phyloP scores from a whole-genome alignment of 2,329 filamentous ascomycete species.

The Phialophora verrucosa region DNA sequence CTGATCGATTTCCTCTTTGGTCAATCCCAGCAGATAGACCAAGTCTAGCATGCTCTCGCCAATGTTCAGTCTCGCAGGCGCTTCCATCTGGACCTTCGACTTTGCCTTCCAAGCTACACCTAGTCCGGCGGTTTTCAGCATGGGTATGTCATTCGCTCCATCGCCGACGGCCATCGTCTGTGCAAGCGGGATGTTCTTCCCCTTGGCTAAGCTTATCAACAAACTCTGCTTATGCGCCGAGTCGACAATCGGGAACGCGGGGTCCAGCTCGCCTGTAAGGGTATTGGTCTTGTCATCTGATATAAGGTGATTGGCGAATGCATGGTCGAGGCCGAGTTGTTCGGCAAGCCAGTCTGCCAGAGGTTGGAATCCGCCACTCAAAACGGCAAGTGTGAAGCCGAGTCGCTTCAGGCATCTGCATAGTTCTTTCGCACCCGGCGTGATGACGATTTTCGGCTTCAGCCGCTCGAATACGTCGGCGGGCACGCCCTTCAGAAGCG shows the following conservation, averaged over 20 bases:
- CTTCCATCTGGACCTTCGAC: constrained; percentile 66
- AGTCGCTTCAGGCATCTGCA: constrained; percentile 75
- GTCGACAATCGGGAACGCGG: constrained; percentile 62
- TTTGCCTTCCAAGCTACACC: constrained; percentile 70
- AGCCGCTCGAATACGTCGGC: constrained; percentile 79
- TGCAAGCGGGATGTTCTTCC: constrained; percentile 60
- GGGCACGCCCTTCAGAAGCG: constrained; percentile 79
- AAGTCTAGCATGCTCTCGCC: constrained; percentile 63
- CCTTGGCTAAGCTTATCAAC: constrained; percentile 60
- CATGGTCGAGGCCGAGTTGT: constrained; percentile 83
- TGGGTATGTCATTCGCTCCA: constrained; percentile 69
- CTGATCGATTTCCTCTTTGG: constrained; percentile 56
- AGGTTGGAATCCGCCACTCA: constrained; percentile 91
- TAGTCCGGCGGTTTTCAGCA: constrained; percentile 67
- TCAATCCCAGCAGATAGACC: constrained; percentile 63
- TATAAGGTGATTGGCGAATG: constrained; percentile 76
- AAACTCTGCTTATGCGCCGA: constrained; percentile 63
- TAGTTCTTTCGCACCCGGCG: constrained; percentile 77
- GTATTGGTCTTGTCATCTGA: constrained; percentile 54
- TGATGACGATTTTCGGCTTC: constrained; percentile 76
- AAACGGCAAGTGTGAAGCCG: constrained; percentile 85
- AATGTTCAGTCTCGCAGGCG: constrained; percentile 63
- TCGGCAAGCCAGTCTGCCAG: constrained; percentile 84
- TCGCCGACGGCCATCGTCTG: constrained; percentile 67
- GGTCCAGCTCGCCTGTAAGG: constrained; percentile 63